These are phyloP conservation scores for Plectosphaerella cucumerina DNA, from an alignment of 2,329 filamentous ascomycete genomes.

Conservation along the genomic window DNA sequence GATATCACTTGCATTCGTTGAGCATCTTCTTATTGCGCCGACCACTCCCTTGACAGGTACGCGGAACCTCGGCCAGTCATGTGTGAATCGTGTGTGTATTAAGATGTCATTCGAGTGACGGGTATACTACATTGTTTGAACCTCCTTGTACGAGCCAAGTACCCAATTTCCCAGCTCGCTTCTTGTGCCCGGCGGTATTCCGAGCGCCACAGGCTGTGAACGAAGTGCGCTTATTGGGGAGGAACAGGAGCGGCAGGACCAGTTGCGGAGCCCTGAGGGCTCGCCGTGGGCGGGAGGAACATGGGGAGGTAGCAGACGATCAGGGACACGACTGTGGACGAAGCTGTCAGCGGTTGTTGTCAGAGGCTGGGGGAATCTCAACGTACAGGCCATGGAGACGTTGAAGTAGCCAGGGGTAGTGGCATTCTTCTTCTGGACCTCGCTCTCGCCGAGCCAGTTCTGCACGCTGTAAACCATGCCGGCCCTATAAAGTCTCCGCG, in stretches of 20 bases:
- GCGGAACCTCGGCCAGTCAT: no score
- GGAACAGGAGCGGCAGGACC: conserved; percentile 23
- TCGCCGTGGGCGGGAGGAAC: conserved; percentile 38
- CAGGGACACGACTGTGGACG: conserved; percentile 53
- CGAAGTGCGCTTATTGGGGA: conserved; percentile 10
- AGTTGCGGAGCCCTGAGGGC: conserved; percentile 26
- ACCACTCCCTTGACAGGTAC: no score
- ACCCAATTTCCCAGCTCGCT: neutral
- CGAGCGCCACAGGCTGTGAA: neutral
- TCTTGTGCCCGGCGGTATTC: neutral
- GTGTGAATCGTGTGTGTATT: neutral
- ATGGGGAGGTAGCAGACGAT: conserved; percentile 46
- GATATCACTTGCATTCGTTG: no score
- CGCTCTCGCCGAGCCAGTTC: conserved; percentile 73
- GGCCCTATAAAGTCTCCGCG: conserved; percentile 49
- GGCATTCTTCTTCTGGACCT: conserved; percentile 58
- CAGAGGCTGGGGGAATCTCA: neutral
- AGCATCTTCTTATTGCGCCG: no score
- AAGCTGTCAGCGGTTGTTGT: neutral
- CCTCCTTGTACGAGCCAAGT: neutral
- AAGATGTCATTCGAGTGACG: neutral
- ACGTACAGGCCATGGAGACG: conserved; percentile 74
- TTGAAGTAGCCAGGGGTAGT: conserved; percentile 67
- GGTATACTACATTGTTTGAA: neutral
- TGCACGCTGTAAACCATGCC: conserved; percentile 71